Conservation (phyloP, 2,329 filamentous ascomycete species). For the Eurotiales sp. region DNA sequence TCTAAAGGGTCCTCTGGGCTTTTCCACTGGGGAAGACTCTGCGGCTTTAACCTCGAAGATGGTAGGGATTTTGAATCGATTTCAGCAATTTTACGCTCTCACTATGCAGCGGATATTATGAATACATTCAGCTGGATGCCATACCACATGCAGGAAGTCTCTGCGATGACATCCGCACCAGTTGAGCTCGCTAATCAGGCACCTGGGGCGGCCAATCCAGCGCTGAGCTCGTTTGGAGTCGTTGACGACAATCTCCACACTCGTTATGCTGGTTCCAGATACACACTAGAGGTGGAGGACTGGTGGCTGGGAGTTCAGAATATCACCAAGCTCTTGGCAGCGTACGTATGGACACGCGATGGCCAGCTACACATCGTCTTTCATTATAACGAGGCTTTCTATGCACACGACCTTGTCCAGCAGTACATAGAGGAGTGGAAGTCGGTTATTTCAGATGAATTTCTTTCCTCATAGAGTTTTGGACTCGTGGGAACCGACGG, state of each 20-base stretch:
- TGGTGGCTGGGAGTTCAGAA: slow-evolving; percentile 6
- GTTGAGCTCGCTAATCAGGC: neutral
- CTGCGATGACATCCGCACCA: neutral
- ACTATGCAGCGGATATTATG: neutral
- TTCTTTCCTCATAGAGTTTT: slow-evolving; percentile 15
- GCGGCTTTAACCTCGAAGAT: neutral
- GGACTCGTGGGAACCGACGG: no score
- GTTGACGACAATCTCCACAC: neutral
- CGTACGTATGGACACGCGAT: slow-evolving; percentile 4
- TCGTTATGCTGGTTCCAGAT: neutral
- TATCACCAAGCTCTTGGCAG: neutral
- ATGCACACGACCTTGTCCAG: slow-evolving; percentile 2
- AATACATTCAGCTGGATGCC: neutral
- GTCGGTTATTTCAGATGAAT: slow-evolving; percentile 16
- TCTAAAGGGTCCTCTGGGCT: neutral
- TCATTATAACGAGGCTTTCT: slow-evolving; percentile 10
- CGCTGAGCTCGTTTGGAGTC: slow-evolving; percentile 4
- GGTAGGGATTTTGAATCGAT: neutral
- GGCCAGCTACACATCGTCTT: slow-evolving; percentile 1
- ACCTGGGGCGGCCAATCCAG: neutral
- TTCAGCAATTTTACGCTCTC: neutral
- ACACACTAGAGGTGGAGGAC: neutral
- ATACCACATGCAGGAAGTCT: neutral
- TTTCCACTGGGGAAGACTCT: neutral
- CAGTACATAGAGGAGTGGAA: slow-evolving; percentile 4